Conservation (phyloP, 139 green algal genomes). For the Yamagishiella unicocca region DNA sequence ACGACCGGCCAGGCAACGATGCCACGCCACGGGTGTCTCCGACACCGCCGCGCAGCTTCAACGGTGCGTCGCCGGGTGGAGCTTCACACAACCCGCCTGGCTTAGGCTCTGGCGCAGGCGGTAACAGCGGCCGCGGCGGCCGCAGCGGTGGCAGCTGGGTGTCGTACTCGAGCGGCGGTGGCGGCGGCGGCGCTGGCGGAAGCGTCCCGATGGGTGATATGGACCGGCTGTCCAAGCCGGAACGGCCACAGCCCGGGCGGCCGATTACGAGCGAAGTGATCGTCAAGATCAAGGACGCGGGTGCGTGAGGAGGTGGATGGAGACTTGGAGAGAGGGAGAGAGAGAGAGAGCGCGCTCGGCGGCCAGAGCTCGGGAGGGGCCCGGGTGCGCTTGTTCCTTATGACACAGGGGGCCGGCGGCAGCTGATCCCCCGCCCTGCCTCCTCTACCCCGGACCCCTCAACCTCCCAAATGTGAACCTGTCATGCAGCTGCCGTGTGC, state of each 20-base stretch:
- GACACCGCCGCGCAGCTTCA: neutral
- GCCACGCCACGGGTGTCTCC: neutral
- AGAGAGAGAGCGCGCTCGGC: neutral
- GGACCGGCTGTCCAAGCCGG: neutral
- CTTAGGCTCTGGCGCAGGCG: neutral
- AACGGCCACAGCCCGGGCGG: constrained; percentile 7
- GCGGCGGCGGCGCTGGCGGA: neutral
- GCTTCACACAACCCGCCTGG: neutral
- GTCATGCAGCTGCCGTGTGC: too few species aligned
- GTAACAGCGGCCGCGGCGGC: neutral
- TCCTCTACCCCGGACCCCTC: too few species aligned
- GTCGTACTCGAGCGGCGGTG: constrained; percentile 19
- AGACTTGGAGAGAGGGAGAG: too few species aligned
- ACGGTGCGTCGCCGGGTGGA: neutral
- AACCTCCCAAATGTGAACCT: too few species aligned
- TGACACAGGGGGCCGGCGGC: too few species aligned
- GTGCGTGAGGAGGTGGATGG: too few species aligned
- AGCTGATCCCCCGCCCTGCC: too few species aligned
- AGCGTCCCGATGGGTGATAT: too few species aligned
- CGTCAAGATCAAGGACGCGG: constrained; percentile 62
- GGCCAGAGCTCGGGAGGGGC: too few species aligned
- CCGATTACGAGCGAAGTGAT: constrained; percentile 13
- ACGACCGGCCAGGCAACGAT: neutral
- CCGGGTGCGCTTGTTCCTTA: too few species aligned
- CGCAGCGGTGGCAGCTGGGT: neutral